Evolutionary conservation across 805 yeast species (phyloP).

Genomic region (Cyberlindnera xishuangbannaensis): DNA sequence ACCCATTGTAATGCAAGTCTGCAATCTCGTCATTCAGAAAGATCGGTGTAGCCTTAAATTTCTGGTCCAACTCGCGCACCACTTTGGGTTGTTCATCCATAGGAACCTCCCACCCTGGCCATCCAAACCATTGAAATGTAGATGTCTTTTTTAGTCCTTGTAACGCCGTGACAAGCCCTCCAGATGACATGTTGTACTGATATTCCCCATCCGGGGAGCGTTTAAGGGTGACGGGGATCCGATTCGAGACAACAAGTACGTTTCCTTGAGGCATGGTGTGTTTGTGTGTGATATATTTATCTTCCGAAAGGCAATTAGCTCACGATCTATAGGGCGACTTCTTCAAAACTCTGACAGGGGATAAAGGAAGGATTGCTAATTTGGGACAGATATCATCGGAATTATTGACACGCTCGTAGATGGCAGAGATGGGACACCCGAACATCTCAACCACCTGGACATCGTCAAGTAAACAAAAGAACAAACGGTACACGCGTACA

Average conservation of each 20-base stretch:
- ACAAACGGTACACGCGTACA: too few relatives aligned
- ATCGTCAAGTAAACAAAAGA: too few relatives aligned
- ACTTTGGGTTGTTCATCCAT: slow-evolving; percentile 66
- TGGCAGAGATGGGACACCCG: too few relatives aligned
- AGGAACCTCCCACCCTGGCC: slow-evolving; percentile 94
- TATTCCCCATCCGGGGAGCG: slow-evolving; percentile 58
- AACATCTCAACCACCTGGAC: too few relatives aligned
- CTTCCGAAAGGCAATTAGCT: too few relatives aligned
- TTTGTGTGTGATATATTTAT: too few relatives aligned
- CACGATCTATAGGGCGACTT: too few relatives aligned
- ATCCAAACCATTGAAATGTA: slow-evolving; percentile 94
- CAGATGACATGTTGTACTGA: slow-evolving; percentile 88
- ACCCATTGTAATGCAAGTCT: slow-evolving; percentile 94
- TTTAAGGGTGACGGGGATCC: slow-evolving; percentile 90
- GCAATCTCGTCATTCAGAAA: slow-evolving; percentile 86
- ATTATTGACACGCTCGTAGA: too few relatives aligned
- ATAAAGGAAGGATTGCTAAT: too few relatives aligned
- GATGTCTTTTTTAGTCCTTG: slow-evolving; percentile 83
- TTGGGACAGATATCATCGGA: too few relatives aligned
- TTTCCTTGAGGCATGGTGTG: slow-evolving; percentile 31
- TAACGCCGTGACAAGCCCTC: slow-evolving; percentile 93
- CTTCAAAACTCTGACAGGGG: too few relatives aligned
- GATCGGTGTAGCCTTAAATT: slow-evolving; percentile 88
- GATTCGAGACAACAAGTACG: slow-evolving; percentile 87
- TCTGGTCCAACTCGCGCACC: slow-evolving; percentile 58